Conservation (phyloP, 257 asterid genomes). For the Avicennia marina region DNA sequence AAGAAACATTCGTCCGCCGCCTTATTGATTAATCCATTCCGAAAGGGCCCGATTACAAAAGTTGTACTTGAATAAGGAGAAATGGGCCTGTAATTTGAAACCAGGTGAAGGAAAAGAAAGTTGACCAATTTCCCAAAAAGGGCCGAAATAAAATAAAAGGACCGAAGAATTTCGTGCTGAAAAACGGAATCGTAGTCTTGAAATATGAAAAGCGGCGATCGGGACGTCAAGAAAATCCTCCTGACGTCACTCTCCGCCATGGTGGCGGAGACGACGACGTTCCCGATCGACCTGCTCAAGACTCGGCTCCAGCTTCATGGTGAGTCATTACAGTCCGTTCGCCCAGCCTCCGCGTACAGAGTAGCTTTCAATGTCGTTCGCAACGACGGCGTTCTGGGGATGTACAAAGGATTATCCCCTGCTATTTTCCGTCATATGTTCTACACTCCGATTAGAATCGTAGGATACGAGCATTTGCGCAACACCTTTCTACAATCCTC, state of each 20-base stretch:
- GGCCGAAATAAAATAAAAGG: no score
- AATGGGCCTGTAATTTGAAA: no score
- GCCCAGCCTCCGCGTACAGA: constrained; percentile 39
- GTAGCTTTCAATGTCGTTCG: constrained; percentile 38
- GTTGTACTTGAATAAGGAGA: no score
- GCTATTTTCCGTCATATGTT: constrained; percentile 66
- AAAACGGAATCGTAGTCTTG: no score
- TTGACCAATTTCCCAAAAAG: no score
- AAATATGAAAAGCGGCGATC: constrained; percentile 32
- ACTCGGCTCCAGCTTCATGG: constrained; percentile 85
- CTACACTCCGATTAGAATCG: constrained; percentile 78
- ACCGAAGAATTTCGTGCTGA: no score
- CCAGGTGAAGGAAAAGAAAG: no score
- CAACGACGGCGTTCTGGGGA: constrained; percentile 58
- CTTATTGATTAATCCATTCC: no score
- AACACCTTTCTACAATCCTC: constrained; percentile 25
- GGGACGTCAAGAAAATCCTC: constrained; percentile 36
- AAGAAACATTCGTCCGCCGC: no score
- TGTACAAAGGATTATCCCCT: constrained; percentile 67
- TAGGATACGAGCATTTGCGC: constrained; percentile 73
- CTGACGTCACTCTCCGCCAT: constrained; percentile 73
- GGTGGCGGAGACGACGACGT: constrained; percentile 78
- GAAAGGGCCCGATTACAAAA: no score
- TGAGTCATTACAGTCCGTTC: constrained; percentile 34
- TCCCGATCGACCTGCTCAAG: constrained; percentile 79